Base-by-base conservation (phyloP, 148 eudicot species). In the Rheum nobile region DNA sequence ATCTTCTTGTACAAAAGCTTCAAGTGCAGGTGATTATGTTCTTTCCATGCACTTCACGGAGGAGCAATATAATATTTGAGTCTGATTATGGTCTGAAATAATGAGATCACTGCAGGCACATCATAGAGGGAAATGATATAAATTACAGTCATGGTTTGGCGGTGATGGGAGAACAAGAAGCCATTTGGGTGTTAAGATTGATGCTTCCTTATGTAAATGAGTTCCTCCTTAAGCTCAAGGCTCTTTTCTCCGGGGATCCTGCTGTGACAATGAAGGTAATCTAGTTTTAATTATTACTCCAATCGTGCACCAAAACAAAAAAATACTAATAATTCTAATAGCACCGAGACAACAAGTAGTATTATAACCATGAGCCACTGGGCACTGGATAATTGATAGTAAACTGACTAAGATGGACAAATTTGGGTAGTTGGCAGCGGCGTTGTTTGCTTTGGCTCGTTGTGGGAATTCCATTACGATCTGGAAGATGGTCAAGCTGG, bases 121-220 rank as follows among this genome's bases (percentile, higher is more conserved):
- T 35, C 13, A 63, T 34, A 63, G 79, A 82, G 47, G 44, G 10
- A 48, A 75, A 75, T 74, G 77, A 77, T 52, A 67, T 77, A 67
- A 65, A 75, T 52, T 78, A 82, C 35, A 9, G 16, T 57, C 65
- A 57, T 57, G 32, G 65, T 79, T 70, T 0, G 67, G 77, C 75
- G 82, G 85, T 57, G 52, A 55, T 87, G 55, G 93, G 97, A 24
- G 93, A 91, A 77, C 91, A 87, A 78, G 97, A 90, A 71, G 96
- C 92, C 52, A 71, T 87, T 16, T 88, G 96, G 91, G 28, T 88
- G 32, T 14, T 87, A 41, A 83, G 87, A 81, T 47, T 87, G 74
- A n/a, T 89, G n/a, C 85, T 91, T 73, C 97, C 97, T 13, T 87
- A 50, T 84, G 87, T 90, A 37, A 90, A 90, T 79, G 96, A 90